These are phyloP conservation scores for Salix brachista DNA, from an alignment of 345 rosid genomes.

Conservation along the genomic window DNA sequence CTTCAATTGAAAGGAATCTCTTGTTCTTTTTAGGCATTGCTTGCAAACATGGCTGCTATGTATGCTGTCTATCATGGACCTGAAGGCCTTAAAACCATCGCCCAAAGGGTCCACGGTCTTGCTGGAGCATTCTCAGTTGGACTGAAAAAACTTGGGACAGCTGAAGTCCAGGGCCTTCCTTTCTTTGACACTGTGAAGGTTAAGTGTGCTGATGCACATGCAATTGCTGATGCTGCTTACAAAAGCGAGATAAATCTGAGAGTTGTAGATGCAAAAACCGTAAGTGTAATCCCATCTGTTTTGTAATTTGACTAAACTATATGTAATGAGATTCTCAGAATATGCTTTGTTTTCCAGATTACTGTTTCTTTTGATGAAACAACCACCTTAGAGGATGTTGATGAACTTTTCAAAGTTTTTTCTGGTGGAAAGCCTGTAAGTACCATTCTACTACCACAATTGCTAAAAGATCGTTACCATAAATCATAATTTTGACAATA, in stretches of 20 bases:
- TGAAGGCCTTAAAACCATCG: constrained; percentile 72
- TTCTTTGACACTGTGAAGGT: constrained; percentile 95
- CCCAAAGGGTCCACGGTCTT: constrained; percentile 90
- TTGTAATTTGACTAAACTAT: not conserved
- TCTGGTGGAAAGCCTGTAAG: constrained; percentile 78
- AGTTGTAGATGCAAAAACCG: constrained; percentile 71
- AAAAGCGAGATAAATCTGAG: constrained; percentile 76
- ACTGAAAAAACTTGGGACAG: constrained; percentile 80
- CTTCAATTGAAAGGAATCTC: constrained; percentile 12
- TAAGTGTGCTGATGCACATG: constrained; percentile 74
- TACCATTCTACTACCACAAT: constrained; percentile 9
- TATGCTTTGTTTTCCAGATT: constrained; percentile 46
- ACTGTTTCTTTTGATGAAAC: constrained; percentile 95
- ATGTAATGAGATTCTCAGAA: constrained; percentile 13
- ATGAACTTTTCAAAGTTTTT: constrained; percentile 72
- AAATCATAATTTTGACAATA: constrained; percentile 4
- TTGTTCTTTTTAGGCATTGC: constrained; percentile 64
- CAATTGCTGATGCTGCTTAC: constrained; percentile 69
- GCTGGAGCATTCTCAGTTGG: constrained; percentile 84
- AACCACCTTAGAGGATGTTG: constrained; percentile 89
- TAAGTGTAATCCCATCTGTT: constrained; percentile 37
- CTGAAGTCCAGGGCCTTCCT: constrained; percentile 79
- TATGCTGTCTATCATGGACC: constrained; percentile 98
- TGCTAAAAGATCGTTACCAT: constrained; percentile 1
- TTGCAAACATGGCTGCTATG: constrained; percentile 99